phyloP scores from a whole-genome alignment of 2,329 filamentous ascomycete genomes.

The Huntiella bhutanensis region DNA sequence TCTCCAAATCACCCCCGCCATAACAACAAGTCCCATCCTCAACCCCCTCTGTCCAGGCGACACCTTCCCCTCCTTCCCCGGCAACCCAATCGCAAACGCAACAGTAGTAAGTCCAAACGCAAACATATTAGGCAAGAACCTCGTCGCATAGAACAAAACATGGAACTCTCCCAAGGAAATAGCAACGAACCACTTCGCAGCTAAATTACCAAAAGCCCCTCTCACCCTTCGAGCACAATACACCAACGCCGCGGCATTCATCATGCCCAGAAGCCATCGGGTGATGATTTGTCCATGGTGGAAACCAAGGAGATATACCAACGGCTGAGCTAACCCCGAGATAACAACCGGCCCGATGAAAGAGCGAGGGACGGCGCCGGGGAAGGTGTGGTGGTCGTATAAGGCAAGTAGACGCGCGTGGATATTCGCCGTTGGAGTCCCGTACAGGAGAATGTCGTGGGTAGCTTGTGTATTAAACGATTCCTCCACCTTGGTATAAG shows the following conservation, averaged over 20 bases:
- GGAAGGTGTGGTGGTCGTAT: slow-evolving; percentile 84
- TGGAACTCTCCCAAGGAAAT: slow-evolving; percentile 80
- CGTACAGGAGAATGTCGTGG: slow-evolving; percentile 74
- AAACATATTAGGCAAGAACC: slow-evolving; percentile 92
- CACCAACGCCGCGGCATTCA: slow-evolving; percentile 52
- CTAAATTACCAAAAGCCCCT: slow-evolving; percentile 45
- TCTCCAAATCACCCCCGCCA: slow-evolving; percentile 70
- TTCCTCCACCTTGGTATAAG: slow-evolving; percentile 95
- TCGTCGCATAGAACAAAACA: slow-evolving; percentile 75
- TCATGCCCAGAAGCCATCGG: slow-evolving; percentile 55
- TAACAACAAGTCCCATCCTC: slow-evolving; percentile 55
- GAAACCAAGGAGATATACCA: slow-evolving; percentile 41
- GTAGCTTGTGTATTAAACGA: slow-evolving; percentile 93
- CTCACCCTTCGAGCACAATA: slow-evolving; percentile 45
- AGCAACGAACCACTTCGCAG: slow-evolving; percentile 60
- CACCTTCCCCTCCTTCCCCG: slow-evolving; percentile 15
- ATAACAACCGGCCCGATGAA: slow-evolving; percentile 69
- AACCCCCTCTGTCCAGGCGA: slow-evolving; percentile 33
- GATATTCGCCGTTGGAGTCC: slow-evolving; percentile 42
- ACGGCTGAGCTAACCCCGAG: slow-evolving; percentile 50
- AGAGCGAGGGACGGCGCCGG: slow-evolving; percentile 77
- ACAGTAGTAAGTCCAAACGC: slow-evolving; percentile 66
- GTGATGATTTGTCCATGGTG: slow-evolving; percentile 42
- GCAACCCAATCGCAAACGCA: slow-evolving; percentile 34
- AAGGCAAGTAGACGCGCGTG: slow-evolving; percentile 31